These are phyloP conservation scores for Macrolepiota fuliginosa DNA, from an alignment of 768 basidiomycete species.

Conservation along the genomic window DNA sequence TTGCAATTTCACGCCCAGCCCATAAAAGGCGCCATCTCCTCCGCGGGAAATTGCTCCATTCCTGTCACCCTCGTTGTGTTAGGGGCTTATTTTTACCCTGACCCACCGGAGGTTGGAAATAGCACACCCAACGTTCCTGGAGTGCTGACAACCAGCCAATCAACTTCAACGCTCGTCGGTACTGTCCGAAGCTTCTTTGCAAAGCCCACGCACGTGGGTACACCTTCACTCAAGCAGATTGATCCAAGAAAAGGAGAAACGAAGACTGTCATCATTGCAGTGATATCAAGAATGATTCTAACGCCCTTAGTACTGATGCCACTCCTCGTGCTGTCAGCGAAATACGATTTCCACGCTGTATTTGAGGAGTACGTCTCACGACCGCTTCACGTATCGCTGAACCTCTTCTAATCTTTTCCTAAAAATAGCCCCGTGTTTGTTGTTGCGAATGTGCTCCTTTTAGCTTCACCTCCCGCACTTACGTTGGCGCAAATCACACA, in stretches of 20 bases:
- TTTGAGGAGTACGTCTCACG: constrained; percentile 70
- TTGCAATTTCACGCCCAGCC: constrained; percentile 64
- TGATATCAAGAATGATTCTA: constrained; percentile 85
- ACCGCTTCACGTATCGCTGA: not conserved
- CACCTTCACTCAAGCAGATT: constrained; percentile 4
- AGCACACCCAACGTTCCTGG: not conserved
- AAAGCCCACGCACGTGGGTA: not conserved
- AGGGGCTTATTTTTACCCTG: constrained; percentile 84
- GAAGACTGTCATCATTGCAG: constrained; percentile 77
- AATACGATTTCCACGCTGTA: constrained; percentile 54
- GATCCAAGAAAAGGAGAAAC: constrained; percentile 59
- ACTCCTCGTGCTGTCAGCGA: constrained; percentile 61
- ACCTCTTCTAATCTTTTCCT: constrained; percentile 10
- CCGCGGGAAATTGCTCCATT: constrained; percentile 76
- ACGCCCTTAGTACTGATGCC: constrained; percentile 81
- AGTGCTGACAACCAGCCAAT: not conserved
- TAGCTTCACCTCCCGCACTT: constrained; percentile 77
- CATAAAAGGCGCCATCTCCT: constrained; percentile 63
- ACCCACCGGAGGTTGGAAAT: constrained; percentile 20
- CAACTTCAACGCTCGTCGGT: not conserved
- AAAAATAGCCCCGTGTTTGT: constrained; percentile 77
- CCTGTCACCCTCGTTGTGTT: constrained; percentile 90
- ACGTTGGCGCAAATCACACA: constrained; percentile 72
- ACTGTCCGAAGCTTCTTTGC: not conserved
- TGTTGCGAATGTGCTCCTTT: constrained; percentile 77